Conservation (phyloP, 306 rosid genomes). For the Acmispon strigosus region DNA sequence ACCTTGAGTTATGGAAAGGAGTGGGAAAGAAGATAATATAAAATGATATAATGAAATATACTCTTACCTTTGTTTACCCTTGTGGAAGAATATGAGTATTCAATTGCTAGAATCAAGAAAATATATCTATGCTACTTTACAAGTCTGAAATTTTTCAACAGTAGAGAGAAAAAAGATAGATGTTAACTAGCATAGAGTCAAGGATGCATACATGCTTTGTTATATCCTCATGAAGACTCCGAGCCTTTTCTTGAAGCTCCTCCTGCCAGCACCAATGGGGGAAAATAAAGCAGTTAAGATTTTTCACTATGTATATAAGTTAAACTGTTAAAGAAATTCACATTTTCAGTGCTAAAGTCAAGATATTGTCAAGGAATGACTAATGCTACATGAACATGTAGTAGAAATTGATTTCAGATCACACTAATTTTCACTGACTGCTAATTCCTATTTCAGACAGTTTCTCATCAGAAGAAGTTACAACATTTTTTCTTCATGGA, state of each 20-base stretch:
- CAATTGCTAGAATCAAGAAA: not conserved
- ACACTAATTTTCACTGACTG: not conserved
- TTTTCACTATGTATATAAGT: not conserved
- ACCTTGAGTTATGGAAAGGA: too few relatives aligned
- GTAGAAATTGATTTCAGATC: not conserved
- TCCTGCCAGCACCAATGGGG: slow-evolving; percentile 30
- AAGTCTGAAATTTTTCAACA: not conserved
- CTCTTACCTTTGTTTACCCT: too few relatives aligned
- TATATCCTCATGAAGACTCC: slow-evolving; percentile 48
- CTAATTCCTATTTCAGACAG: not conserved
- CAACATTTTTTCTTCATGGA: not conserved
- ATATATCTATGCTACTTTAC: not conserved
- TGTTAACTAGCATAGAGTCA: not conserved
- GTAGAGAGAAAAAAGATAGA: not conserved
- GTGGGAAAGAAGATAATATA: too few relatives aligned
- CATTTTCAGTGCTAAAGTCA: not conserved
- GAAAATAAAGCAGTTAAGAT: not conserved
- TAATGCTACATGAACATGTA: not conserved
- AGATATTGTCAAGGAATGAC: not conserved
- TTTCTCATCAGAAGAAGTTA: not conserved
- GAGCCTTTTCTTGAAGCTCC: slow-evolving; percentile 66
- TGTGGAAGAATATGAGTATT: not conserved
- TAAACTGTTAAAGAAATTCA: not conserved
- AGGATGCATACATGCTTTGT: slow-evolving; percentile 50
- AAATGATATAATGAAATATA: not conserved